Evolutionary conservation across 768 basidiomycete genomes (phyloP).

Genomic region (Termitomyces sp.): DNA sequence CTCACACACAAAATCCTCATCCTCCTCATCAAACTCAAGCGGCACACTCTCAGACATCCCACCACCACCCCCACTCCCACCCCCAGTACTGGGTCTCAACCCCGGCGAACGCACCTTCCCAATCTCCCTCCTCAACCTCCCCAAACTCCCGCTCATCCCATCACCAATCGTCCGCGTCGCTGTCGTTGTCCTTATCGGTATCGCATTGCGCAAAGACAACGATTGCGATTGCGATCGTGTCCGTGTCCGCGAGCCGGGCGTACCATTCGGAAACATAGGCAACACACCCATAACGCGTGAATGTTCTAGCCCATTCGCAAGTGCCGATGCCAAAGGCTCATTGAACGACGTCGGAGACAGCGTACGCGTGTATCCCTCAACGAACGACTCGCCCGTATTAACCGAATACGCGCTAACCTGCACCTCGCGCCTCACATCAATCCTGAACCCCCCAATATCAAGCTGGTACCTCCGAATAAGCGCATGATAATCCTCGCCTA

Average conservation of each 20-base stretch:
- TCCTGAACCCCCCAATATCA: conserved; percentile 51
- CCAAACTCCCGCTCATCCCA: conserved; percentile 59
- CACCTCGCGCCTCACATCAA: conserved; percentile 73
- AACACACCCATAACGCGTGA: conserved; percentile 44
- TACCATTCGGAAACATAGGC: conserved; percentile 82
- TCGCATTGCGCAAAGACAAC: conserved; percentile 40
- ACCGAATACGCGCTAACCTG: conserved; percentile 55
- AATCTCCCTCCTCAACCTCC: conserved; percentile 56
- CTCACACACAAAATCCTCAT: conserved; percentile 50
- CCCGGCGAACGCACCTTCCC: conserved; percentile 45
- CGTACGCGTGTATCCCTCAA: conserved; percentile 44
- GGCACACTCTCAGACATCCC: conserved; percentile 35
- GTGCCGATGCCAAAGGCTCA: conserved; percentile 73
- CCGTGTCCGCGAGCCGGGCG: conserved; percentile 25
- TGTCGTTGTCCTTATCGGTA: conserved; percentile 39
- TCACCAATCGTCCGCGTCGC: conserved; percentile 41
- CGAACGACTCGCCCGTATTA: conserved; percentile 42
- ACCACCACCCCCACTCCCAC: conserved; percentile 17
- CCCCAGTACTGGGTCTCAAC: neutral
- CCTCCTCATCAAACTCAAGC: conserved; percentile 65
- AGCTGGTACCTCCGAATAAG: conserved; percentile 65
- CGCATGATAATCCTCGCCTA: conserved; percentile 78
- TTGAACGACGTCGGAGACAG: conserved; percentile 60
- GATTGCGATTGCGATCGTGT: too few relatives aligned
- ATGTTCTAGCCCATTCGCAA: conserved; percentile 59